Evolutionary conservation across 2,329 filamentous ascomycete species (phyloP), one percentile per base, ranked within the genome.

Genomic region (Colletotrichum falcatum): DNA sequence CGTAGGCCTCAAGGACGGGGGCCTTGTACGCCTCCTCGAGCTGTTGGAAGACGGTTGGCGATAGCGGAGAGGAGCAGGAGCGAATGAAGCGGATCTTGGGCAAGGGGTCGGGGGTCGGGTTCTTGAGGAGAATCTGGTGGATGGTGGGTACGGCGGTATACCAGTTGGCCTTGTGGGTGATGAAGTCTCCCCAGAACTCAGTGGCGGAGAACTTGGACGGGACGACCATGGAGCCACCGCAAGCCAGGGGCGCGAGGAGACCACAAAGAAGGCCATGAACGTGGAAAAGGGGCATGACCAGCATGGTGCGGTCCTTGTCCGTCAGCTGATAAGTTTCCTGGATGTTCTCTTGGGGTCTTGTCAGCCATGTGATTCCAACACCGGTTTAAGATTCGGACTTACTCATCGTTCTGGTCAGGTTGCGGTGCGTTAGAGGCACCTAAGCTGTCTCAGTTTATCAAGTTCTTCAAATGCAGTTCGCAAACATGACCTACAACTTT

Each of bases 121-220:
- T 90, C 82, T 92, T 93, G 69, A 97, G 89, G 5, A 97, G 86
- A 76, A 97, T 95, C 78, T 96, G 94, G 80, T 97, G 94, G 78
- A 97, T 97, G 0, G 94, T 97, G 1, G 94, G 94, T n/a, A 96
- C 94, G 1, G 94, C 94, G 0, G 94, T 96, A 82, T 96, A 97
- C 94, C 94, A 97, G 79, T 94, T 97, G 33, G 94, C 94, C 73
- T 89, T 86, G 83, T 94, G 86, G 7, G 86, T 84, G 74, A 86
- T 86, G 76, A 96, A 96, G 79, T 96, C 91, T 30, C 81, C 80
- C 94, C 94, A 97, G 82, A 97, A 97, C 26, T 93, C 90, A 1
- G 88, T 88, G 11, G 94, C 93, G 5, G 93, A 95, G 86, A 97
- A 97, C 77, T 91, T 92, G 63, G 85, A 76, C 2, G 94, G 94